These are phyloP conservation scores for Sugiyamaella lignohabitans DNA, from an alignment of 805 yeast species.

Conservation along the genomic window DNA sequence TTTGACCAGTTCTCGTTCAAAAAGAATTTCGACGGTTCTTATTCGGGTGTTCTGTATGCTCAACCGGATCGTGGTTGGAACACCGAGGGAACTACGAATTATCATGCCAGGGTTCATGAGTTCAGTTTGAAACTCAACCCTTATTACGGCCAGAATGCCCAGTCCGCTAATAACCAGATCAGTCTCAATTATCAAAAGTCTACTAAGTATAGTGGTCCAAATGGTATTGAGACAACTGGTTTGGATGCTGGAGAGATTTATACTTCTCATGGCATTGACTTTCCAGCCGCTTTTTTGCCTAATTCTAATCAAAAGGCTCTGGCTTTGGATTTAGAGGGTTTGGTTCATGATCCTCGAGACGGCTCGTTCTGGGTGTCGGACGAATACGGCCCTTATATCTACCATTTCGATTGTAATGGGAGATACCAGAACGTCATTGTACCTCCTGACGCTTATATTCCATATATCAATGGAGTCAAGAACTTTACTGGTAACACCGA, in stretches of 20 bases:
- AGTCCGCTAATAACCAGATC: slow-evolving; percentile 9
- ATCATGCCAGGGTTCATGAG: slow-evolving; percentile 12
- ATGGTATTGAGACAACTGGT: slow-evolving; percentile 14
- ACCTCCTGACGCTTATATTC: slow-evolving; percentile 18
- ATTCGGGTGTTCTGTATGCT: slow-evolving; percentile 14
- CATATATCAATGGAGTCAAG: slow-evolving; percentile 10
- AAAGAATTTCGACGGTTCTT: slow-evolving; percentile 8
- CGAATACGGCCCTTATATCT: slow-evolving; percentile 19
- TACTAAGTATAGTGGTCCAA: slow-evolving; percentile 10
- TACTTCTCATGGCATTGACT: slow-evolving; percentile 9
- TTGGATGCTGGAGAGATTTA: slow-evolving; percentile 14
- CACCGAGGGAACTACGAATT: slow-evolving; percentile 14
- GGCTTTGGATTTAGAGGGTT: slow-evolving; percentile 16
- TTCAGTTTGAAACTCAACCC: slow-evolving; percentile 13
- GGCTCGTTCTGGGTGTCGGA: slow-evolving; percentile 16
- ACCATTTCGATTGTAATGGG: slow-evolving; percentile 12
- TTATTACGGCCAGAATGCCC: slow-evolving; percentile 9
- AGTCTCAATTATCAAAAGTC: slow-evolving; percentile 10
- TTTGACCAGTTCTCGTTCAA: slow-evolving; percentile 12
- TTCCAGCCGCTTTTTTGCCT: slow-evolving; percentile 13
- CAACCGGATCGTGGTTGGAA: slow-evolving; percentile 21
- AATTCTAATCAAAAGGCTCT: slow-evolving; percentile 2
- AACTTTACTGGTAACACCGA: slow-evolving; percentile 15
- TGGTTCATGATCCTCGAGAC: slow-evolving; percentile 12
- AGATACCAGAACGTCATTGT: slow-evolving; percentile 9